Evolutionary conservation across 2,329 filamentous ascomycete species (phyloP), one percentile per base, ranked within the genome.

Genomic region (Talaromyces sp.): DNA sequence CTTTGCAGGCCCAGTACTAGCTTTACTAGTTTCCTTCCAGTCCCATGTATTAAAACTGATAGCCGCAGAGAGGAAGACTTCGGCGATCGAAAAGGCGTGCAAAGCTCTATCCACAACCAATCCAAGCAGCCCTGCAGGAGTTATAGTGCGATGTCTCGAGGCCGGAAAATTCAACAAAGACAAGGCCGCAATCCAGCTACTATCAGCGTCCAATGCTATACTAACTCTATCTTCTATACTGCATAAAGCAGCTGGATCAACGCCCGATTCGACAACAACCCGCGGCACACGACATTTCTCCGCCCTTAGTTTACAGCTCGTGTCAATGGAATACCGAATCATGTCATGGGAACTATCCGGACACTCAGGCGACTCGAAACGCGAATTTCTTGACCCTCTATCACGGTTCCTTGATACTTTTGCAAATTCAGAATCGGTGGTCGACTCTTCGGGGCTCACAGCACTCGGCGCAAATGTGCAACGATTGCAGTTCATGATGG

Each of bases 301-400:
- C 14, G 74, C 72, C 0, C 66, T 81, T 33, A 72, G 63, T n/a
- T 68, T 82, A n/a, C 77, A 81, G 66, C 63, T 81, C n/a, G 60
- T 79, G 57, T 75, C 77, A 16, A 68, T 81, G 57, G 79, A 82
- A 67, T 72, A 80, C 65, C 74, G 77, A 47, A 74, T 71, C 49
- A 71, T 76, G 65, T 78, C 78, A 41, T 82, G 81, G 81, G 76
- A 75, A 45, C 54, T 80, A 9, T 74, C 77, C 4, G 73, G 74
- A 3, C 80, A 82, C 68, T 63, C 74, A n/a, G 76, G 75, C 22
- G 76, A 83, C 41, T 71, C 77, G 50, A 70, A 66, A 4, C 77
- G 74, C 63, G 81, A 83, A 59, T 70, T 83, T 50, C 79, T 78
- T 69, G 75, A 78, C 52, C 81, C 80, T 35, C 73, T 83, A 60